These are phyloP conservation scores for Delonix regia DNA, from an alignment of 306 rosid species.

Conservation along the genomic window DNA sequence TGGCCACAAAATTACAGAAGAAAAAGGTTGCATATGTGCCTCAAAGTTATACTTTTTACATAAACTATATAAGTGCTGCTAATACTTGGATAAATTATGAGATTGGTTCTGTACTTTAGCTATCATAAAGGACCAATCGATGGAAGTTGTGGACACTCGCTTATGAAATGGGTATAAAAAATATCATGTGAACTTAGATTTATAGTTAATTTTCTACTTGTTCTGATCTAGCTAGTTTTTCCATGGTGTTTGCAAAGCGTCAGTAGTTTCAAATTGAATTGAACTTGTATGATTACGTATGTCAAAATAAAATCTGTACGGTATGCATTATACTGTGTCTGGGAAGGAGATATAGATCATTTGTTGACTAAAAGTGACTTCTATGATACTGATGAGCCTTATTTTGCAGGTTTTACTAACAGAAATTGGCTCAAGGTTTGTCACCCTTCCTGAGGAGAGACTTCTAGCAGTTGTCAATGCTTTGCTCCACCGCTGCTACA, in stretches of 20 bases:
- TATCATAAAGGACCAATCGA: slow-evolving; percentile 19
- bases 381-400: slow-evolving; percentile 13
- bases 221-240: slow-evolving; percentile 5
- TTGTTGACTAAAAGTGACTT: slow-evolving; percentile 27
- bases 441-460: slow-evolving; percentile 98
- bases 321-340: slow-evolving; percentile 22
- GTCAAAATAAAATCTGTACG: slow-evolving; percentile 6
- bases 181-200: slow-evolving; percentile 5
- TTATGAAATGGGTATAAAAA: slow-evolving; percentile 4
- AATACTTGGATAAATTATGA: slow-evolving; percentile 9
- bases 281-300: background rate
- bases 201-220: background rate
- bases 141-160: background rate
- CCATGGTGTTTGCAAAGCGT: background rate
- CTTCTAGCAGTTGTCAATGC: slow-evolving; percentile 99
- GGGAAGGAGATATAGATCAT: slow-evolving; percentile 1
- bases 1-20: background rate
- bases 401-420: slow-evolving; percentile 81
- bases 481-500: slow-evolving; percentile 98
- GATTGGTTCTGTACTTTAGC: slow-evolving; percentile 4
- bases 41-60: background rate
- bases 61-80: background rate
- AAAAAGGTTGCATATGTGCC: background rate
- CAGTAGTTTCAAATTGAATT: slow-evolving; percentile 16
- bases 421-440: slow-evolving; percentile 98